Conservation (phyloP, 228 moss, liverwort and hornwort species). For the Sphagnum magellanicum region DNA sequence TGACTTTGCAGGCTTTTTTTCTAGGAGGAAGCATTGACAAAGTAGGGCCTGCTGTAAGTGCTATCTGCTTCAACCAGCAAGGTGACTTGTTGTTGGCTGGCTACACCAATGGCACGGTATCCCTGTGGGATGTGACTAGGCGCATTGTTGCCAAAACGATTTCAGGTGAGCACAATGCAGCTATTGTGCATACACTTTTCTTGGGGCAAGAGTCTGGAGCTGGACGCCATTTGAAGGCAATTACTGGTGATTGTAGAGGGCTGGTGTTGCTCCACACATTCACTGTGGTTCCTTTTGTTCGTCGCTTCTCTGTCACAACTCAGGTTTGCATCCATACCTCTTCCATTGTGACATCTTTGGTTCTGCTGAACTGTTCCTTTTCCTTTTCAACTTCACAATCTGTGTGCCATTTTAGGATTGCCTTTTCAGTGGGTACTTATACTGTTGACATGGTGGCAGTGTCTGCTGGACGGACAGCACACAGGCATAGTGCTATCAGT, state of each 20-base stretch:
- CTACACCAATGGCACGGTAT: conserved; percentile 75
- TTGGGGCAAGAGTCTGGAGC: conserved; percentile 86
- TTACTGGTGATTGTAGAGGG: conserved; percentile 88
- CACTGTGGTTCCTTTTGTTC: conserved; percentile 66
- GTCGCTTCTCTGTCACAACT: conserved; percentile 74
- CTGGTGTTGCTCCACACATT: conserved; percentile 75
- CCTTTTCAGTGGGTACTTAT: too few species aligned
- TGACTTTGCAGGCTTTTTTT: conserved; percentile 59
- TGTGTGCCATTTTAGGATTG: conserved; percentile 21
- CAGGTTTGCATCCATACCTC: conserved; percentile 26
- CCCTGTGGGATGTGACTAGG: conserved; percentile 89
- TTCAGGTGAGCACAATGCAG: conserved; percentile 69
- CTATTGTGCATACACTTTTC: conserved; percentile 84
- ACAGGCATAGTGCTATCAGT: conserved; percentile 90
- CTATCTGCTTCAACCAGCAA: conserved; percentile 95
- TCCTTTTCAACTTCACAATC: conserved; percentile 5
- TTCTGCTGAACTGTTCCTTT: neutral
- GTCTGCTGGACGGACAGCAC: conserved; percentile 85
- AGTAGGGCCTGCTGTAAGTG: conserved; percentile 63
- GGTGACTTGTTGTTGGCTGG: conserved; percentile 92
- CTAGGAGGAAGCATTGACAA: conserved; percentile 80
- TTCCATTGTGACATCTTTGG: neutral
- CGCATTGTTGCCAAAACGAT: conserved; percentile 62
- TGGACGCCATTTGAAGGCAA: conserved; percentile 68
- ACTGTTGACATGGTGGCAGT: conserved; percentile 18